These are phyloP conservation scores for Leucocoprinus leucothites DNA, from an alignment of 768 basidiomycete species.

Conservation along the genomic window DNA sequence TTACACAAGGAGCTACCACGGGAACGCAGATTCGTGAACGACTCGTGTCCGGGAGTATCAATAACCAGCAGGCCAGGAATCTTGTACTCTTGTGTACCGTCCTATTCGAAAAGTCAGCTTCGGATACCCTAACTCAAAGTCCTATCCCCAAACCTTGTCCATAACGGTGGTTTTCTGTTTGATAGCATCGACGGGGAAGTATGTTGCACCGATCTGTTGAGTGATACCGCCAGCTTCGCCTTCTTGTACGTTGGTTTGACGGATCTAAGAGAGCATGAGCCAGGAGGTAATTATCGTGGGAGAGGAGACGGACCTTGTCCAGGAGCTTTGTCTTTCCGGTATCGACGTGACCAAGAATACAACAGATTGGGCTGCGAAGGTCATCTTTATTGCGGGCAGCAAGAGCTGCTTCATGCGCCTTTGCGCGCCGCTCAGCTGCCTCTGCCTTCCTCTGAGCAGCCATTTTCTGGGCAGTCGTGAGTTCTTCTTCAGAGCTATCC, in stretches of 20 bases:
- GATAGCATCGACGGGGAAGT: conserved; percentile 96
- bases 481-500: conserved; percentile 59
- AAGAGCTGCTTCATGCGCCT: conserved; percentile 81
- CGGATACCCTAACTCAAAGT: not conserved
- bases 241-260: conserved; percentile 99
- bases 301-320: conserved; percentile 69
- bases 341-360: conserved; percentile 99
- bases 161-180: conserved; percentile 90
- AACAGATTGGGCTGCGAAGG: conserved; percentile 94
- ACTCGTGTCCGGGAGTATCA: conserved; percentile 99
- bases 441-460: conserved; percentile 75
- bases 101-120: conserved; percentile 36
- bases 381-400: conserved; percentile 87
- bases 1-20: conserved; percentile 97
- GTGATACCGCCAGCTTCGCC: conserved; percentile 99
- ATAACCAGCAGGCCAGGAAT: conserved; percentile 95
- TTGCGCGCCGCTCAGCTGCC: conserved; percentile 75
- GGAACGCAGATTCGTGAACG: conserved; percentile 93
- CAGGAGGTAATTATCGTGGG: not conserved
- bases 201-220: conserved; percentile 99
- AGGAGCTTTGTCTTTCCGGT: conserved; percentile 98
- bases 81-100: conserved; percentile 87
- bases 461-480: conserved; percentile 65
- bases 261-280: conserved; percentile 57
- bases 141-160: conserved; percentile 58